phyloP scores from a whole-genome alignment of 257 asterid species.

The Cinchona pubescens region DNA sequence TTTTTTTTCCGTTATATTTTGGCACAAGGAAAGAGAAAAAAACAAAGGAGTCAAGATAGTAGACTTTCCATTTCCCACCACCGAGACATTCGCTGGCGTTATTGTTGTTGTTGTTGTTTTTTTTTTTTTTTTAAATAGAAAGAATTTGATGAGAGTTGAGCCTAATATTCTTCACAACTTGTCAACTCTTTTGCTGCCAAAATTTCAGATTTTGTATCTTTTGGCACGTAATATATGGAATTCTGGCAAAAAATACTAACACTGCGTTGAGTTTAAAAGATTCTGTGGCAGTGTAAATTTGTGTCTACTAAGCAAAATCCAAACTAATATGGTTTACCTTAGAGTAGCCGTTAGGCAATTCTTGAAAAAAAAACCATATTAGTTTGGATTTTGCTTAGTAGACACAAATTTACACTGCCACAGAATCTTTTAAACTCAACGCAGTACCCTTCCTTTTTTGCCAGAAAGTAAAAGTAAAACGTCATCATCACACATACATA shows the following conservation, averaged over 20 bases:
- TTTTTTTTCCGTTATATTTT: not conserved
- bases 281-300: not conserved
- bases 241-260: slow-evolving; percentile 8
- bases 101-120: too few relatives aligned
- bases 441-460: slow-evolving; percentile 1
- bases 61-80: slow-evolving; percentile 3
- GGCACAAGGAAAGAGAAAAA: too few relatives aligned
- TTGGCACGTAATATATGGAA: slow-evolving; percentile 5
- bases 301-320: slow-evolving; percentile 5
- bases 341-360: too few relatives aligned
- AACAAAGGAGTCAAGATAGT: not conserved
- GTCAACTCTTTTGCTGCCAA: slow-evolving; percentile 3
- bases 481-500: slow-evolving; percentile 13
- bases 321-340: not conserved
- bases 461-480: slow-evolving; percentile 8
- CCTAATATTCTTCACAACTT: too few relatives aligned
- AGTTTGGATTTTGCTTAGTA: not conserved
- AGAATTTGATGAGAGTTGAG: not conserved
- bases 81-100: slow-evolving; percentile 24
- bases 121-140: too few relatives aligned
- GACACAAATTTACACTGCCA: not conserved
- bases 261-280: slow-evolving; percentile 17
- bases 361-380: too few relatives aligned
- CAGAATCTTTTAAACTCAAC: slow-evolving; percentile 18
- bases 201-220: not conserved